Base-by-base conservation (phyloP, 2,329 filamentous ascomycete genomes). In the Colletotrichum eremochloae region DNA sequence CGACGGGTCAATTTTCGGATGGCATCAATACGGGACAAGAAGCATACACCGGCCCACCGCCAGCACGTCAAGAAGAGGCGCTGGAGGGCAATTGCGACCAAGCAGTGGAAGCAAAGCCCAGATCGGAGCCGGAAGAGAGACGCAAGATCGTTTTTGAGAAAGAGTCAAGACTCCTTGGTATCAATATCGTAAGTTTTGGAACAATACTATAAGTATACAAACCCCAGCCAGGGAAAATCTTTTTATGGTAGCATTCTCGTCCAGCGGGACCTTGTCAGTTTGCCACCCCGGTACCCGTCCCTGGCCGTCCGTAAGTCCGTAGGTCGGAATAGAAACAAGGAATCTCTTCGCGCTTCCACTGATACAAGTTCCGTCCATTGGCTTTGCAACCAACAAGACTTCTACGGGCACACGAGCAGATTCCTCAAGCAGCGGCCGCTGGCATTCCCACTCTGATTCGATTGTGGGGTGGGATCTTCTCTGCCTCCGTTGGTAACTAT, bases 371-470 rank as follows among this genome's bases (percentile, higher is more conserved):
- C 29, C 3, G 7, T 48, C 52, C 20, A 52, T 52, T 58, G 58
- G n/a, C 31, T 68, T 52, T 58, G 18, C 15, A 15, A 63, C 52
- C 18, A 44, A 58, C 18, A 15, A 46, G 14, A n/a, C 18, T 24
- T 14, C 20, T 20, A n/a, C 12, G 52, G n/a, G 58, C 66, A 69
- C 48, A 52, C 60, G 66, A 69, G 46, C 66, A 69, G 40, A 62
- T 65, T 36, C 66, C 29, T 14, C 20, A 44, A 61, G 14, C 20
- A 65, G 60, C 24, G 38, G 60, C 46, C 24, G 33, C 31, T 48
- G 24, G n/a, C 15, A 5, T 40, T 33, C 40, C 6, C 24, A 15
- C 8, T 20, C 24, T 14, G 46, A 24, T 40, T 55, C 42, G 46
- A 48, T 56, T 31, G 29, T 29, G 60, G 46, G 20, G 44, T 24